A percentile compares a stretch with the other conserved stretches of the same genome.
phyloP scores from a whole-genome alignment of 371 early-diverging fungal species.

The Choanephora cucurbitarum region DNA sequence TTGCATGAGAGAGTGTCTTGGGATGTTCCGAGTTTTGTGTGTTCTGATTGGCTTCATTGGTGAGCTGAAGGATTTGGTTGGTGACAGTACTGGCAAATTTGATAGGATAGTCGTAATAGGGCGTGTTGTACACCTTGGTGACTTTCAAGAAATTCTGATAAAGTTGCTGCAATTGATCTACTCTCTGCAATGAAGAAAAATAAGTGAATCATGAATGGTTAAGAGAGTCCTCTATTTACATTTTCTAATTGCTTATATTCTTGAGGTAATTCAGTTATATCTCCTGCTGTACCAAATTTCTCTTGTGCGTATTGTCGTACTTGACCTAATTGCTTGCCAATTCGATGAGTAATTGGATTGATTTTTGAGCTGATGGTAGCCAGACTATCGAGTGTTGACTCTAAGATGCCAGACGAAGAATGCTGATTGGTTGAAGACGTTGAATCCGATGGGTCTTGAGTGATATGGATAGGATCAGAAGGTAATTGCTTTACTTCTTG shows the following conservation, averaged over 20 bases:
- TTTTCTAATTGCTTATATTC: slow-evolving; percentile 86
- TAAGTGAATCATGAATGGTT: slow-evolving; percentile 32
- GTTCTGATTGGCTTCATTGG: slow-evolving; percentile 51
- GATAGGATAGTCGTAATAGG: slow-evolving; percentile 76
- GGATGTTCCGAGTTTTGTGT: slow-evolving; percentile 49
- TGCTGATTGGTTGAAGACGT: background rate
- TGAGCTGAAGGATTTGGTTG: slow-evolving; percentile 63
- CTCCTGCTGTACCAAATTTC: slow-evolving; percentile 77
- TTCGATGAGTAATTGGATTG: slow-evolving; percentile 73
- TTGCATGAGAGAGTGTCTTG: slow-evolving; percentile 72
- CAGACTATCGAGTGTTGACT: slow-evolving; percentile 61
- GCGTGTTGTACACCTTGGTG: slow-evolving; percentile 70
- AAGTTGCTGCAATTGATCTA: slow-evolving; percentile 66
- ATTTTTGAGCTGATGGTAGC: slow-evolving; percentile 63
- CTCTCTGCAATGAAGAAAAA: slow-evolving; percentile 21
- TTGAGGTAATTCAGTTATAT: slow-evolving; percentile 87
- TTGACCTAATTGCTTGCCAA: slow-evolving; percentile 77
- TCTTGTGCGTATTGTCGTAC: slow-evolving; percentile 91
- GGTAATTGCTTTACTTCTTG: background rate
- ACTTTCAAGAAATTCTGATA: slow-evolving; percentile 74
- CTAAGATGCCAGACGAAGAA: slow-evolving; percentile 22
- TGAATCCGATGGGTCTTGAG: background rate
- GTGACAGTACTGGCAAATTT: slow-evolving; percentile 67
- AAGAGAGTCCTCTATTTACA: no score
- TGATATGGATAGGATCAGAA: background rate